Conservation (phyloP, 352 stramenopile species). For the Globisporangium lucens region DNA sequence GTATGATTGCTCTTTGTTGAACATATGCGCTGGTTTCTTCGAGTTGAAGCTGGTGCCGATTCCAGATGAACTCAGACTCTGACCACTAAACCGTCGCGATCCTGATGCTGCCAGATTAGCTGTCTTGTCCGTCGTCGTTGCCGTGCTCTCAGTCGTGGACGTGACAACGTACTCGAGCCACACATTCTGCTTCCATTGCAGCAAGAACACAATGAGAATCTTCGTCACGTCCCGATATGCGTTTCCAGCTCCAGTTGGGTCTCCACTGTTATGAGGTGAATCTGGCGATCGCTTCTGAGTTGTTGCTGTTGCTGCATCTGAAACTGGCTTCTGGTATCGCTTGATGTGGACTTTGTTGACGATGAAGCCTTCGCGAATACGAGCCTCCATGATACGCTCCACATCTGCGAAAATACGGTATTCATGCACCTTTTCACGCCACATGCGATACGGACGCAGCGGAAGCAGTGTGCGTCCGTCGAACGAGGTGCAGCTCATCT, state of each 20-base stretch:
- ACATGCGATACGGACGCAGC: constrained; percentile 80
- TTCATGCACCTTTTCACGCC: constrained; percentile 86
- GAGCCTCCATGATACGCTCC: constrained; percentile 77
- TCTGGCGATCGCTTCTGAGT: constrained; percentile 14
- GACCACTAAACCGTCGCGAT: constrained; percentile 10
- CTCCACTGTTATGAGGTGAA: background rate
- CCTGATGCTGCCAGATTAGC: background rate
- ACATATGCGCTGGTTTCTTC: constrained; percentile 27
- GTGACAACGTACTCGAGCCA: constrained; percentile 88
- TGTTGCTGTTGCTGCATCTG: constrained; percentile 20
- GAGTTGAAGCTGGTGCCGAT: constrained; percentile 17
- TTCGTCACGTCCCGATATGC: constrained; percentile 44
- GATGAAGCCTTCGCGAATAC: constrained; percentile 75
- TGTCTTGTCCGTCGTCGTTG: constrained; percentile 3
- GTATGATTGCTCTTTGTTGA: constrained; percentile 40
- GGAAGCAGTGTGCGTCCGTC: constrained; percentile 58
- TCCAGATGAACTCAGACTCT: constrained; percentile 10
- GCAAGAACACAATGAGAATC: constrained; percentile 75
- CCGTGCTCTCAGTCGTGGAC: constrained; percentile 49
- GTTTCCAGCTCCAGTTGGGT: constrained; percentile 8
- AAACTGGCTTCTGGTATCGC: constrained; percentile 31
- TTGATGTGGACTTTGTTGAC: constrained; percentile 82
- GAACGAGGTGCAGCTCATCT: constrained; percentile 69
- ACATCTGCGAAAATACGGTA: constrained; percentile 83
- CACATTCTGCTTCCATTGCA: constrained; percentile 88